Base-by-base conservation (phyloP, 2,329 filamentous ascomycete genomes). In the Lachnum nothofagi region DNA sequence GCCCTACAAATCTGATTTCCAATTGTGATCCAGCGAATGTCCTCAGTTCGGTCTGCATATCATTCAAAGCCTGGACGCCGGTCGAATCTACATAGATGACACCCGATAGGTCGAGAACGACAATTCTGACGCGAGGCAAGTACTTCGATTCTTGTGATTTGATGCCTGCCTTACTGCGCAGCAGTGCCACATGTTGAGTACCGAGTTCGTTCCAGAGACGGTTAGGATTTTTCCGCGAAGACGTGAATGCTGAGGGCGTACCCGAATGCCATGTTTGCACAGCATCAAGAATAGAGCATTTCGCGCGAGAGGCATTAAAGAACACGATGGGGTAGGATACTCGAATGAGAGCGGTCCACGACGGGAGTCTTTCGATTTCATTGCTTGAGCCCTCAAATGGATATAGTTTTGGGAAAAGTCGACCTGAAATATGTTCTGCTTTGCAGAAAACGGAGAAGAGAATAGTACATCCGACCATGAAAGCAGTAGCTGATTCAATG, bases 1-100 rank as follows among this genome's bases (percentile, higher is more conserved):
- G 12, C 1, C 54, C 46, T 2, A 46, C 54, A 17, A 56, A 52
- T n/a, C 49, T 38, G 12, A 56, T 37, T 29, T 53, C 45, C 3
- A 55, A 17, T 1, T 40, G 41, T 9, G 33, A 19, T 16, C 46
- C 48, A 16, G 43, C 51, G 10, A 42, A 49, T 20, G 29, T 25
- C 10, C 31, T 19, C 20, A 52, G 22, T 20, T 50, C 49, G 7
- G 24, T 41, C 19, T 38, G 31, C 25, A 53, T 25, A 8, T 55
- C 55, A 9, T 44, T 48, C 16, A 57, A 34, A 10, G 51, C 41
- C 22, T 55, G 39, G 22, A 53, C 47, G 8, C 47, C 55, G 3
- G 46, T 48, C 8, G 44, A 33, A 42, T 57, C 55, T 14, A 57
- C 38, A 24, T 48, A 53, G 10, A 37, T 39, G 5, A 52, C 49